Evolutionary conservation across 768 basidiomycete species (phyloP), one percentile per base, ranked within the genome.

Genomic region (Trametes sanguinea): DNA sequence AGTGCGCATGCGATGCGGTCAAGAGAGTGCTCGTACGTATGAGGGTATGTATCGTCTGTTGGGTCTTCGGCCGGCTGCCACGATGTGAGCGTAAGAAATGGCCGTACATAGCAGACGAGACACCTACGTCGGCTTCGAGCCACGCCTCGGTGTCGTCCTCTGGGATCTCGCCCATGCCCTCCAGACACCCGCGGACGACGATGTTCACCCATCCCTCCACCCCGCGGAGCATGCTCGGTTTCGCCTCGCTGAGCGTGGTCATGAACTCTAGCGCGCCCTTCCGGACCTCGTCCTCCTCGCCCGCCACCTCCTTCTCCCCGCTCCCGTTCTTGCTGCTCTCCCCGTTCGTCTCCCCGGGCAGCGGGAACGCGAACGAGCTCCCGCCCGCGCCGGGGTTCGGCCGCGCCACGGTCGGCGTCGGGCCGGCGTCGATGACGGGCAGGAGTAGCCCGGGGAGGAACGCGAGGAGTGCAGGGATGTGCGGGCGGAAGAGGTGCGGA

Each of bases 1-100:
- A 94, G 75, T 0, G 91, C 90, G 72, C 87, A 87, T 9, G 94
- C 90, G 3, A 95, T 72, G 7, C 94, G 78, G 72, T 96, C 94
- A 1, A 95, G 74, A 0, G 89, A 82, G 64, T 94, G 91, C 66
- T 96, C 94, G 62, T 92, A 93, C 30, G 89, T 79, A 37, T 86
- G 86, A 2, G 88, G 89, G 43, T 88, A 86, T 1, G 77, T 81
- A 45, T 90, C 88, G 30, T 90, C 82, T 62, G 76, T 84, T 30
- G 82, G 85, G 61, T 79, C 83, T 4, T n/a, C n/a, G n/a, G n/a
- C n/a, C n/a, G n/a, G n/a, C n/a, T n/a, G n/a, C n/a, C n/a, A n/a
- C n/a, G n/a, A n/a, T n/a, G n/a, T n/a, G n/a, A n/a, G n/a, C n/a
- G n/a, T n/a, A n/a, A n/a, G n/a, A n/a, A n/a, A n/a, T n/a, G n/a